phyloP scores from a whole-genome alignment of 805 yeast genomes.

The Kodamaea restingae region DNA sequence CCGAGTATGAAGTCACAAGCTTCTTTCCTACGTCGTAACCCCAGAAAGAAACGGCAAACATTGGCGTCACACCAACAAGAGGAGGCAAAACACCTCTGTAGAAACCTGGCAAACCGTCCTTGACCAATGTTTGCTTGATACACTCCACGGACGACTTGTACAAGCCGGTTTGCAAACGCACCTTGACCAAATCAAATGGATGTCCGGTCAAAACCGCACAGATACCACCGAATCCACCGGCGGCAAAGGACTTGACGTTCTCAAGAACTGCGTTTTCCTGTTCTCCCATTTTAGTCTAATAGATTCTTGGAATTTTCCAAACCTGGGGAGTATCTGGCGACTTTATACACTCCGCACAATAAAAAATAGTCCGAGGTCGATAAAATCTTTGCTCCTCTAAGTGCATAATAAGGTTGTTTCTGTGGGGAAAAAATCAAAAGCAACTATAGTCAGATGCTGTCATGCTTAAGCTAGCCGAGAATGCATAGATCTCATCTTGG shows the following conservation, averaged over 20 bases:
- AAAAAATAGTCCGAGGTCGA: slow-evolving; percentile 1
- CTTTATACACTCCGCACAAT: slow-evolving; percentile 2
- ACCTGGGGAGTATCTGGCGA: slow-evolving; percentile 6
- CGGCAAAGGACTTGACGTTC: slow-evolving; percentile 78
- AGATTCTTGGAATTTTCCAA: background rate
- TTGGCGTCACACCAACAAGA: slow-evolving; percentile 93
- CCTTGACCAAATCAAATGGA: slow-evolving; percentile 92
- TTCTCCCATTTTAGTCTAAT: slow-evolving; percentile 35
- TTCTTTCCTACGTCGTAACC: slow-evolving; percentile 93
- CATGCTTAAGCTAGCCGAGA: too few species aligned
- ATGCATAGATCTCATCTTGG: too few species aligned
- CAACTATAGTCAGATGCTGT: too few species aligned
- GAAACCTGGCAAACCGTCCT: slow-evolving; percentile 74
- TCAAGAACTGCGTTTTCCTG: slow-evolving; percentile 53
- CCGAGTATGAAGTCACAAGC: slow-evolving; percentile 48
- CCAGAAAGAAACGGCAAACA: slow-evolving; percentile 98
- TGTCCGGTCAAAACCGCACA: slow-evolving; percentile 93
- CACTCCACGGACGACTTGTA: slow-evolving; percentile 62
- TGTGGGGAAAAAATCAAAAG: too few species aligned
- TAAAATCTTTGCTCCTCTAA: background rate
- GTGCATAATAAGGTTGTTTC: too few species aligned
- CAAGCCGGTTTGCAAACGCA: slow-evolving; percentile 82
- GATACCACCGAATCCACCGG: slow-evolving; percentile 96
- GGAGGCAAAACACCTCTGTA: slow-evolving; percentile 96
- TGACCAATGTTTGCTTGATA: slow-evolving; percentile 62